Evolutionary conservation across 1,284 basidiomycete genomes (phyloP).

Genomic region (Rhodotorula sp.): DNA sequence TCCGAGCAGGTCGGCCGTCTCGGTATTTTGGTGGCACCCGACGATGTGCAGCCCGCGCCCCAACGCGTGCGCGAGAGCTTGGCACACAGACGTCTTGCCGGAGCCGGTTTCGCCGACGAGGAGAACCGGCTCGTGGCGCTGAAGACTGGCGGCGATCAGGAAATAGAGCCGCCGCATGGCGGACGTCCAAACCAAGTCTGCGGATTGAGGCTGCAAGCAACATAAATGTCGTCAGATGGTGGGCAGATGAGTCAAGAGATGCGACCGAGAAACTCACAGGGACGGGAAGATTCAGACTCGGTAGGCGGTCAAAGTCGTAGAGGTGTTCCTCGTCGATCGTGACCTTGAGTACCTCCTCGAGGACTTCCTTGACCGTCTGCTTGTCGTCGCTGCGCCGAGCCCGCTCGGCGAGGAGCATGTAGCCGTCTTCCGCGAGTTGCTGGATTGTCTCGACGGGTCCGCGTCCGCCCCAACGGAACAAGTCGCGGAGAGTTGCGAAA

Average conservation of each 20-base stretch:
- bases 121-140: conserved; percentile 90
- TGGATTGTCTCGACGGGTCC: conserved; percentile 74
- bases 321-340: conserved; percentile 69
- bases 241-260: neutral
- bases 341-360: conserved; percentile 88
- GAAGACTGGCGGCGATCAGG: conserved; percentile 76
- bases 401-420: conserved; percentile 95
- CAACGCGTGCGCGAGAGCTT: conserved; percentile 74
- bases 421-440: conserved; percentile 92
- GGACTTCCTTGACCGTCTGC: conserved; percentile 82
- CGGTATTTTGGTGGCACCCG: conserved; percentile 99
- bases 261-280: conserved; percentile 53
- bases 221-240: neutral
- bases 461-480: conserved; percentile 95
- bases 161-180: conserved; percentile 90
- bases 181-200: conserved; percentile 77
- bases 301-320: conserved; percentile 59
- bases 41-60: conserved; percentile 68
- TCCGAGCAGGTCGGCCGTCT: conserved; percentile 95
- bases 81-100: conserved; percentile 96
- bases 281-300: conserved; percentile 60
- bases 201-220: conserved; percentile 45
- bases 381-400: conserved; percentile 83
- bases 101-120: conserved; percentile 98
- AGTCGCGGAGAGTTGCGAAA: conserved; percentile 92